Percentiles rank a stretch among this genome's conserved stretches.
phyloP scores from a whole-genome alignment of 2,329 filamentous ascomycete genomes.

The Colletotrichum liaoningense region DNA sequence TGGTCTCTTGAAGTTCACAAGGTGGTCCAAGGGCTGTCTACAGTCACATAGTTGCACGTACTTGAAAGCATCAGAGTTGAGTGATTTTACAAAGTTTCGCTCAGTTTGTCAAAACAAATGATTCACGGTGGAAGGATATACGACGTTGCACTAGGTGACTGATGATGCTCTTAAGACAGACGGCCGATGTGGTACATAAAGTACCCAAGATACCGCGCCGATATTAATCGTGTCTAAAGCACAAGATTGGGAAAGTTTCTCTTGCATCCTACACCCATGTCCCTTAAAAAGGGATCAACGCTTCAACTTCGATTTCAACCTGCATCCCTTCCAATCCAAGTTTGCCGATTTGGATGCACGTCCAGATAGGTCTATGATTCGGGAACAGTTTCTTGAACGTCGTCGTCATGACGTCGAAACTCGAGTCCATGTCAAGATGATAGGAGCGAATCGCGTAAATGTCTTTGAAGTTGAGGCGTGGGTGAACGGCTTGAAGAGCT shows the following conservation, averaged over 20 bases:
- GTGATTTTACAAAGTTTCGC: too few species aligned
- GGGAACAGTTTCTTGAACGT: constrained; percentile 63
- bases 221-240: too few species aligned
- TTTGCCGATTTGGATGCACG: constrained; percentile 59
- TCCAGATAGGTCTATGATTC: constrained; percentile 65
- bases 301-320: constrained; percentile 69
- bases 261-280: neutral
- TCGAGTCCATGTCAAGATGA: constrained; percentile 40
- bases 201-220: too few species aligned
- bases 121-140: too few species aligned
- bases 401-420: constrained; percentile 53
- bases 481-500: constrained; percentile 39
- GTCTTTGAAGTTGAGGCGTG: constrained; percentile 47
- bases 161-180: too few species aligned
- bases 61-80: too few species aligned
- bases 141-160: too few species aligned
- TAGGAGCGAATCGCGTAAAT: constrained; percentile 41
- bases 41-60: too few species aligned
- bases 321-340: constrained; percentile 63
- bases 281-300: constrained; percentile 39
- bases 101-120: too few species aligned
- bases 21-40: too few species aligned
- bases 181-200: too few species aligned
- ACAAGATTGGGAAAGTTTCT: neutral
- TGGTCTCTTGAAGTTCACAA: too few species aligned